A percentile compares a stretch with the other conserved stretches of the same genome.
Conservation (phyloP, 2,329 filamentous ascomycete genomes). For the Ophiostoma novo-ulmi region DNA sequence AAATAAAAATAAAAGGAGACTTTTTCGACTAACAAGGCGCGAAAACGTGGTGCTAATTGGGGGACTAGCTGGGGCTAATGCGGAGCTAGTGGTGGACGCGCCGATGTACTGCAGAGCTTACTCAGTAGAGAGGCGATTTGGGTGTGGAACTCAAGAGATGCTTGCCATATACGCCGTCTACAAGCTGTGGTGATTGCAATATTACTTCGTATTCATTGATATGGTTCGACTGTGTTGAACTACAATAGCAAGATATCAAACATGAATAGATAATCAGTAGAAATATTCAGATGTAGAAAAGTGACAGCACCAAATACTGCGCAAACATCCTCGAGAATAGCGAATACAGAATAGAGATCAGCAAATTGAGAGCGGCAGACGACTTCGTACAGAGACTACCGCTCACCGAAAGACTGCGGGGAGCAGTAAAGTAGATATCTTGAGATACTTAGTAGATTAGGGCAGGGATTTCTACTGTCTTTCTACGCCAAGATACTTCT, state of each 20-base stretch:
- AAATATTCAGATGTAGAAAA: neutral
- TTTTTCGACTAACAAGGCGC: constrained; percentile 4
- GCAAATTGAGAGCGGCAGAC: neutral
- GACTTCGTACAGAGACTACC: neutral
- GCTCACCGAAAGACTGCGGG: neutral
- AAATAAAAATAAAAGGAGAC: constrained; percentile 21
- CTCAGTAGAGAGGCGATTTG: neutral
- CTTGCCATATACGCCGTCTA: too few species aligned
- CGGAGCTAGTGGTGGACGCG: neutral
- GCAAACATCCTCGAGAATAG: neutral
- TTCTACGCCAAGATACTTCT: too few species aligned
- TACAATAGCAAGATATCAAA: too few species aligned
- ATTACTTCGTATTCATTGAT: too few species aligned
- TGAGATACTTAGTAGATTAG: neutral
- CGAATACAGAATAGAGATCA: neutral
- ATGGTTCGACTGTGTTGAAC: too few species aligned
- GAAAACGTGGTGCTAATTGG: constrained; percentile 20
- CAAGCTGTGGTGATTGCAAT: too few species aligned
- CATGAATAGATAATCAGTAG: neutral
- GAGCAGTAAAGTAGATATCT: neutral
- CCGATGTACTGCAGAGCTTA: neutral
- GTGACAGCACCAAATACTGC: neutral
- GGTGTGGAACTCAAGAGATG: neutral
- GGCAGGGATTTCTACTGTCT: neutral
- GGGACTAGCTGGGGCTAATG: neutral